Evolutionary conservation across 2,329 filamentous ascomycete genomes (phyloP).

Genomic region (Cladosporium sp.): DNA sequence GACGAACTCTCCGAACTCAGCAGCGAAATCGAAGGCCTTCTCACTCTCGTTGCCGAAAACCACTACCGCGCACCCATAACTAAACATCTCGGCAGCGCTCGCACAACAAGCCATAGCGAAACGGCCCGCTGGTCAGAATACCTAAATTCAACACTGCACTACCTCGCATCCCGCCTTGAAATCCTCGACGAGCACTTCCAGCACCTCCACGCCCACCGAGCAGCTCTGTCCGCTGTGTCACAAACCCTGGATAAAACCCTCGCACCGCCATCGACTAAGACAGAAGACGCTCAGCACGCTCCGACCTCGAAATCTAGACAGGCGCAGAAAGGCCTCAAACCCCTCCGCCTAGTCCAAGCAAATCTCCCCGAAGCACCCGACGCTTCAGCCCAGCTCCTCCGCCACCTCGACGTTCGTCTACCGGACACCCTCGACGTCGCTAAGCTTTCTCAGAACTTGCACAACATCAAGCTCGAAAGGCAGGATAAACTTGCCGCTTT

Average conservation of each 20-base stretch:
- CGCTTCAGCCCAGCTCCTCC: constrained; percentile 25
- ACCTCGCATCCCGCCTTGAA: constrained; percentile 35
- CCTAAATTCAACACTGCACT: constrained; percentile 38
- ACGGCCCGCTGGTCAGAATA: constrained; percentile 41
- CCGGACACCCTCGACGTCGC: constrained; percentile 14
- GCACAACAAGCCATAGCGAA: constrained; percentile 32
- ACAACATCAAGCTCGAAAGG: constrained; percentile 30
- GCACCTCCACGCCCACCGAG: constrained; percentile 26
- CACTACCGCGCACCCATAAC: constrained; percentile 62
- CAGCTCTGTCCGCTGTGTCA: constrained; percentile 21
- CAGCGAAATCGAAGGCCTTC: constrained; percentile 64
- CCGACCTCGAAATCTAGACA: not conserved
- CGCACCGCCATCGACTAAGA: not conserved
- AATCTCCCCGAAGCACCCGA: constrained; percentile 28
- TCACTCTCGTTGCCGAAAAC: constrained; percentile 67
- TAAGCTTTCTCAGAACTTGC: constrained; percentile 25
- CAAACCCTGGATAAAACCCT: constrained; percentile 19
- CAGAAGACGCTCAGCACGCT: not conserved
- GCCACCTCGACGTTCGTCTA: constrained; percentile 26
- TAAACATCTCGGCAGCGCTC: constrained; percentile 33
- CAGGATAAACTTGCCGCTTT: constrained; percentile 33
- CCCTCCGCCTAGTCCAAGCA: constrained; percentile 28
- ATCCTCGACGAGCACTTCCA: constrained; percentile 24
- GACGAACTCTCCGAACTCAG: constrained; percentile 67
- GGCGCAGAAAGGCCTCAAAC: constrained; percentile 25